Conservation (phyloP, 1,284 basidiomycete genomes). For the Singerocomus inundabilis region DNA sequence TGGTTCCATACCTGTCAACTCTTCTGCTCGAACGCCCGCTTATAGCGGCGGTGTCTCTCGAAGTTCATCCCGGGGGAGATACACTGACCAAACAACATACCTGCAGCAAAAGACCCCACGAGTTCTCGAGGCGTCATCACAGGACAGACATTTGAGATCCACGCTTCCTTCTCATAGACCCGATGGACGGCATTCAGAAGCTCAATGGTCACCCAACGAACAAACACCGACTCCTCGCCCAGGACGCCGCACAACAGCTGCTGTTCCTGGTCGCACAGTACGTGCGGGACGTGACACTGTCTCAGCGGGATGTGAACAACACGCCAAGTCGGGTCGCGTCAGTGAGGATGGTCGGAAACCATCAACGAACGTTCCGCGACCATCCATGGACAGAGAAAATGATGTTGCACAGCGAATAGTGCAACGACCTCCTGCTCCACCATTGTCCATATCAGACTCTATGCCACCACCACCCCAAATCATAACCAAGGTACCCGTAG, state of each 20-base stretch:
- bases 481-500: conserved; percentile 28
- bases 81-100: conserved; percentile 24
- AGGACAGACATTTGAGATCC: conserved; percentile 41
- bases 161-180: conserved; percentile 60
- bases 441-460: conserved; percentile 35
- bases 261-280: conserved; percentile 6
- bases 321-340: conserved; percentile 19
- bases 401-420: conserved; percentile 21
- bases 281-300: conserved; percentile 20
- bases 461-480: conserved; percentile 23
- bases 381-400: conserved; percentile 24
- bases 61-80: conserved; percentile 23
- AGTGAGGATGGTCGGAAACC: conserved; percentile 32
- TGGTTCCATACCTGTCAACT: conserved; percentile 1
- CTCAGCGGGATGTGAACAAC: conserved; percentile 19
- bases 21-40: conserved; percentile 11
- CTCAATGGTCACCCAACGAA: conserved; percentile 32
- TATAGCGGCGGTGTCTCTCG: conserved; percentile 19
- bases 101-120: conserved; percentile 20
- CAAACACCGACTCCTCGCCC: conserved; percentile 31
- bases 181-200: conserved; percentile 32
- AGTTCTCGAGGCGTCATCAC: conserved; percentile 26
- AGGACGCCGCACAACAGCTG: conserved; percentile 33
- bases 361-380: conserved; percentile 18
- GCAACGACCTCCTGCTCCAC: conserved; percentile 38